A percentile compares a stretch with the other conserved stretches of the same genome.
These are phyloP conservation scores for Chaetomium fimeti DNA, from an alignment of 495 filamentous ascomycete genomes.

Conservation along the genomic window DNA sequence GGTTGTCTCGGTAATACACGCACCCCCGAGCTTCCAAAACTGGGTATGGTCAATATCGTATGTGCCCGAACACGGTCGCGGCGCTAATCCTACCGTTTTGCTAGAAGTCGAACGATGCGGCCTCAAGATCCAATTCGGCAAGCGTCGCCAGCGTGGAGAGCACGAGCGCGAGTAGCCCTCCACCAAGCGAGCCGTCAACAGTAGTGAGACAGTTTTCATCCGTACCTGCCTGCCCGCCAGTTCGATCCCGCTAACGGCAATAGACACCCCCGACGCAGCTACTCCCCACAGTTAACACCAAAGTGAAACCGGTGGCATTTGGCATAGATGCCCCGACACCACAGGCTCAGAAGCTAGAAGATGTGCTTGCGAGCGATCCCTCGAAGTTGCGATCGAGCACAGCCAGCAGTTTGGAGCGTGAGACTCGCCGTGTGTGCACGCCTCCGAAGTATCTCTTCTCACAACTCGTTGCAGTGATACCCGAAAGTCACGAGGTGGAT, in stretches of 20 bases:
- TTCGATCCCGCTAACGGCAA: constrained; percentile 19
- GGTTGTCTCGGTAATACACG: constrained; percentile 83
- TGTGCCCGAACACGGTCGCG: not conserved
- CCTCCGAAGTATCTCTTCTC: constrained; percentile 1
- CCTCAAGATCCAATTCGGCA: constrained; percentile 28
- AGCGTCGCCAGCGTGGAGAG: constrained; percentile 30
- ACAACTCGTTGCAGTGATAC: constrained; percentile 44
- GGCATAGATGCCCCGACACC: constrained; percentile 72
- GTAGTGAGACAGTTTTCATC: constrained; percentile 28
- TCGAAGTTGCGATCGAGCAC: constrained; percentile 49
- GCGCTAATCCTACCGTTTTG: constrained; percentile 21
- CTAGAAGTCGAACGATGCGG: constrained; percentile 40
- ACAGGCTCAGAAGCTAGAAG: constrained; percentile 76
- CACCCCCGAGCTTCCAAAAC: constrained; percentile 70
- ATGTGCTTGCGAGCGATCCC: constrained; percentile 47
- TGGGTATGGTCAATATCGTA: constrained; percentile 56
- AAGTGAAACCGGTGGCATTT: constrained; percentile 61
- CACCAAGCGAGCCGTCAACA: constrained; percentile 36
- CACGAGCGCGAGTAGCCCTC: constrained; percentile 34
- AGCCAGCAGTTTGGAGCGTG: constrained; percentile 72
- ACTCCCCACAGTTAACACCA: constrained; percentile 67
- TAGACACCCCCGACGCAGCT: constrained; percentile 39
- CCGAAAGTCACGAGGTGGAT: constrained; percentile 46
- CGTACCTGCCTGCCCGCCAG: not conserved
- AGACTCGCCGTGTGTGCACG: constrained; percentile 16